Evolutionary conservation across 2,329 filamentous ascomycete genomes (phyloP).

Genomic region (Raffaelea ambrosiae): DNA sequence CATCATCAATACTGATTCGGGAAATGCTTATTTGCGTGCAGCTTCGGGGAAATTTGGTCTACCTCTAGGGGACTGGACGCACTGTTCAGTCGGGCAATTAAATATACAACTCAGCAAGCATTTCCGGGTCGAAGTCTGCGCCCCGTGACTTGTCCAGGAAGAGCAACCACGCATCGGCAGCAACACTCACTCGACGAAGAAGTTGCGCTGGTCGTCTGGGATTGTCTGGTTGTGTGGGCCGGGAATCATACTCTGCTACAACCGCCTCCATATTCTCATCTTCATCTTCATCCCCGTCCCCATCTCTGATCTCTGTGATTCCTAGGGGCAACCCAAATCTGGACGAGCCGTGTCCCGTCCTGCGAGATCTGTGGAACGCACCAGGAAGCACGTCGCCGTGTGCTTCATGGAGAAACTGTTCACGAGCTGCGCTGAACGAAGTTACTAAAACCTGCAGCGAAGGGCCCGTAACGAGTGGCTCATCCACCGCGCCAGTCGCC

Average conservation of each 20-base stretch:
- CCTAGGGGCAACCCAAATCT: too few relatives aligned
- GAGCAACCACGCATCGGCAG: constrained; percentile 6
- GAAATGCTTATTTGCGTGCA: too few relatives aligned
- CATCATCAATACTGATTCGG: too few relatives aligned
- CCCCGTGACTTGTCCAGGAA: constrained; percentile 3
- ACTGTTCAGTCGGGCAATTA: too few relatives aligned
- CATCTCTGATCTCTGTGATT: too few relatives aligned
- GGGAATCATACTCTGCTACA: not conserved
- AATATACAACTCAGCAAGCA: constrained; percentile 3
- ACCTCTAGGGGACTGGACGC: too few relatives aligned
- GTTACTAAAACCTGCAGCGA: not conserved
- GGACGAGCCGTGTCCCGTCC: too few relatives aligned
- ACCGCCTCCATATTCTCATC: not conserved
- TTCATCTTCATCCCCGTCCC: not conserved
- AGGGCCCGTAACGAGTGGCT: not conserved
- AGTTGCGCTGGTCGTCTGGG: not conserved
- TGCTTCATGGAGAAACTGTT: not conserved
- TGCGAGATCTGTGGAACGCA: too few relatives aligned
- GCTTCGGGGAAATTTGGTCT: too few relatives aligned
- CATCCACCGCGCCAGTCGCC: too few relatives aligned
- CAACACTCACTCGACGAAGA: constrained; percentile 3
- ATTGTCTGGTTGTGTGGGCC: not conserved
- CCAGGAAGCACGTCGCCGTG: not conserved
- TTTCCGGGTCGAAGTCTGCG: constrained; percentile 1
- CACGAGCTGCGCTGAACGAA: constrained; percentile 1